Evolutionary conservation across 345 rosid species (phyloP).

Genomic region (Dipteronia sinensis): DNA sequence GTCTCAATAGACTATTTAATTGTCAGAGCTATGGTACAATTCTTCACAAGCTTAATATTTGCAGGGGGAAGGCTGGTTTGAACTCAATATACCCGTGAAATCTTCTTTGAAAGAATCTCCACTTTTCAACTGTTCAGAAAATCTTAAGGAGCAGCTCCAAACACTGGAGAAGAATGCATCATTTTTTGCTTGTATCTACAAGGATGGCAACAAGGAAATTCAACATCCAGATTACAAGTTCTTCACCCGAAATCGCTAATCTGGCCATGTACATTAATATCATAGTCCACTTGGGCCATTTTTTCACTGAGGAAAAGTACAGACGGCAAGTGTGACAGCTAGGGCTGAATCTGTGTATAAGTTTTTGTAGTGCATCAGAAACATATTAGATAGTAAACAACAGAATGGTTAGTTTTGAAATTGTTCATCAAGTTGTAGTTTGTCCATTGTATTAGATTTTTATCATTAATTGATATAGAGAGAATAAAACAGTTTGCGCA

Average conservation of each 20-base stretch:
- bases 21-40: not conserved
- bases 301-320: not conserved
- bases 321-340: not conserved
- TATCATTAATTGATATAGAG: not conserved
- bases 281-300: not conserved
- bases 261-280: not conserved
- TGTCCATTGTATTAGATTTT: not conserved
- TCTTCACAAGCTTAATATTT: conserved; percentile 7
- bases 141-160: conserved; percentile 22
- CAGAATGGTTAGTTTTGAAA: not conserved
- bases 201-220: conserved; percentile 12
- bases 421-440: not conserved
- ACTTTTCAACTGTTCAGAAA: not conserved
- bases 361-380: not conserved
- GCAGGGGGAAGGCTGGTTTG: conserved; percentile 38
- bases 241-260: conserved; percentile 17
- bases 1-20: not conserved
- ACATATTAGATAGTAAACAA: not conserved
- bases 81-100: conserved; percentile 4
- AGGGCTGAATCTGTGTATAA: not conserved
- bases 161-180: conserved; percentile 24
- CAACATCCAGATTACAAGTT: conserved; percentile 28
- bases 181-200: conserved; percentile 22
- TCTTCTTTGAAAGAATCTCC: not conserved
- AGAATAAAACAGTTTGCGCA: not conserved